phyloP scores from a whole-genome alignment of 2,329 filamentous ascomycete genomes.

The Phyllachora maydis region DNA sequence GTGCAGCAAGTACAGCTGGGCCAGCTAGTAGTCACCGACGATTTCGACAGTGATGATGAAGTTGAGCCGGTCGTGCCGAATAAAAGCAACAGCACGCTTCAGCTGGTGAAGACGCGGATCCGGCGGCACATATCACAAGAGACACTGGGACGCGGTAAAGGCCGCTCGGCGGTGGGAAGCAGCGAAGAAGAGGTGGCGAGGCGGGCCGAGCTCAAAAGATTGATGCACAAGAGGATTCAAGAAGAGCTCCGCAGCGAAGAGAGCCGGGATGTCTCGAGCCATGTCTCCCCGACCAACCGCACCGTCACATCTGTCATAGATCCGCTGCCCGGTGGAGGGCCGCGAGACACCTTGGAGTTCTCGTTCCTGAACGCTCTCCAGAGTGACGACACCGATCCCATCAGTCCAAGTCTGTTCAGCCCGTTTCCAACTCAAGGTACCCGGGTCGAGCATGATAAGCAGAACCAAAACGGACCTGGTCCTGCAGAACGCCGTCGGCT shows the following conservation, averaged over 20 bases:
- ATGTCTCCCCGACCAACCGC: conserved; percentile 8
- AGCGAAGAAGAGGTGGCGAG: conserved; percentile 31
- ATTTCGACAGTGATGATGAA: conserved; percentile 19
- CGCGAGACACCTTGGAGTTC: conserved; percentile 28
- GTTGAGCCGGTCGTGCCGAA: conserved; percentile 4
- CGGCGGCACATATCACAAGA: conserved; percentile 24
- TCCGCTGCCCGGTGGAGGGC: conserved; percentile 16
- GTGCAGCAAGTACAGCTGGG: conserved; percentile 8
- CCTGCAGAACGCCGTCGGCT: conserved; percentile 1
- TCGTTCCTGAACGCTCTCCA: conserved; percentile 9
- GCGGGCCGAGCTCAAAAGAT: conserved; percentile 31
- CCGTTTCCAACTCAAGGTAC: too few relatives aligned
- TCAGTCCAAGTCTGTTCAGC: too few relatives aligned
- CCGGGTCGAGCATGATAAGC: not conserved
- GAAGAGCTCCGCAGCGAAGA: conserved; percentile 30
- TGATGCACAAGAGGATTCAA: conserved; percentile 35
- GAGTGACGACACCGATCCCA: conserved; percentile 2
- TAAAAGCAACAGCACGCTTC: conserved; percentile 18
- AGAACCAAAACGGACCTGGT: not conserved
- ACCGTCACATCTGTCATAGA: conserved; percentile 10
- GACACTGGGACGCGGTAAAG: conserved; percentile 15
- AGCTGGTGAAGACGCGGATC: conserved; percentile 21
- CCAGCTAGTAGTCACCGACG: conserved; percentile 13
- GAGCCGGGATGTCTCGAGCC: conserved; percentile 12
- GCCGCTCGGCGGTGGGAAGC: conserved; percentile 19